phyloP scores from a whole-genome alignment of 2,329 filamentous ascomycete species.

The Incumbomyces lentus region DNA sequence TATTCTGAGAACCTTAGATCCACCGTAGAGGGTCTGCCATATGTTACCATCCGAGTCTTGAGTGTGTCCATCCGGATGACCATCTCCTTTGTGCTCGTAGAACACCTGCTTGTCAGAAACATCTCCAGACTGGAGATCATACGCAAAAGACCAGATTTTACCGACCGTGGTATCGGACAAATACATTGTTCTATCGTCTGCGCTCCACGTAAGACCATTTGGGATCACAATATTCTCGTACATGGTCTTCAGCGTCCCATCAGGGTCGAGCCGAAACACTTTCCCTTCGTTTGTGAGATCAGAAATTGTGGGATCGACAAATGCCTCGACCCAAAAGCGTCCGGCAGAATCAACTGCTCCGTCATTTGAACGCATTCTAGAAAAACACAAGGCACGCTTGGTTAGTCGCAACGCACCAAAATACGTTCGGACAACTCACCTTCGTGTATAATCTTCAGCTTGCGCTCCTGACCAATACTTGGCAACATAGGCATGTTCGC shows the following conservation, averaged over 20 bases:
- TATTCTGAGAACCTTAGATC: slow-evolving; percentile 64
- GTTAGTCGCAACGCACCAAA: background rate
- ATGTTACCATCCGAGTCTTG: slow-evolving; percentile 76
- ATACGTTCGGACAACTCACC: slow-evolving; percentile 29
- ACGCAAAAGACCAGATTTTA: slow-evolving; percentile 67
- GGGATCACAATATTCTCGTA: slow-evolving; percentile 63
- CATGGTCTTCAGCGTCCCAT: slow-evolving; percentile 49
- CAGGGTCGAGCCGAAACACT: slow-evolving; percentile 60
- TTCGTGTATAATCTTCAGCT: slow-evolving; percentile 35
- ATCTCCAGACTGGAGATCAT: slow-evolving; percentile 51
- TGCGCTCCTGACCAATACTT: slow-evolving; percentile 46
- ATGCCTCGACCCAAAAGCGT: slow-evolving; percentile 73
- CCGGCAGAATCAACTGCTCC: slow-evolving; percentile 71
- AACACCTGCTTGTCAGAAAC: slow-evolving; percentile 61
- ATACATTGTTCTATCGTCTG: slow-evolving; percentile 63
- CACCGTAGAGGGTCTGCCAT: slow-evolving; percentile 82
- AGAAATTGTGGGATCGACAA: slow-evolving; percentile 68
- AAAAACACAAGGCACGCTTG: background rate
- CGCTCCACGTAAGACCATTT: slow-evolving; percentile 75
- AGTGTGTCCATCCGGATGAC: slow-evolving; percentile 71
- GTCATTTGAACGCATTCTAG: slow-evolving; percentile 59
- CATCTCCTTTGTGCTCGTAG: slow-evolving; percentile 56
- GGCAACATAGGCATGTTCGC: slow-evolving; percentile 46
- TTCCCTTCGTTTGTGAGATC: slow-evolving; percentile 47
- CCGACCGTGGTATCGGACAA: slow-evolving; percentile 67